Conservation (phyloP, 1,139 yeast genomes). For the Geotrichum restrictum region DNA sequence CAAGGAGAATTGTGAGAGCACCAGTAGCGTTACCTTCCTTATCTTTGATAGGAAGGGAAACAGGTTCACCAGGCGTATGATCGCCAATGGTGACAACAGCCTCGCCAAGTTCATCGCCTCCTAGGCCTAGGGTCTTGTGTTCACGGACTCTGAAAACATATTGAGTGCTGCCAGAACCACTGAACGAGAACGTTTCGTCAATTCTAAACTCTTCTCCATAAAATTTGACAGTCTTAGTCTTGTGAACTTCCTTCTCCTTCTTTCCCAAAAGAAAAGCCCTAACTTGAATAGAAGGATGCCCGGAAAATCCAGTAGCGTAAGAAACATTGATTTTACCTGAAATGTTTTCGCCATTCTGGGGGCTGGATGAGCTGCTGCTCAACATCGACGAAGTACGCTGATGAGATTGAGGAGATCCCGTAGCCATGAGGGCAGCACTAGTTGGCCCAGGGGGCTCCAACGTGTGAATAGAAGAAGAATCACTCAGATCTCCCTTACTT, state of each 20-base stretch:
- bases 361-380: conserved; percentile 24
- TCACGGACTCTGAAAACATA: conserved; percentile 60
- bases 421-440: neutral
- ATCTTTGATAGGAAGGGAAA: conserved; percentile 24
- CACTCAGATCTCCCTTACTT: neutral
- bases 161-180: conserved; percentile 53
- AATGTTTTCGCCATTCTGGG: conserved; percentile 16
- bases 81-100: conserved; percentile 38
- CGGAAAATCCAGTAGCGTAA: conserved; percentile 33
- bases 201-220: conserved; percentile 50
- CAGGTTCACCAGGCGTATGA: conserved; percentile 30
- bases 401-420: neutral
- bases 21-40: conserved; percentile 25
- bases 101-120: conserved; percentile 60
- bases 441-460: neutral
- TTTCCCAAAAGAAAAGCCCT: conserved; percentile 34
- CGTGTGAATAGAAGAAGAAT: neutral
- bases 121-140: conserved; percentile 65
- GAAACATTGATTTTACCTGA: conserved; percentile 33
- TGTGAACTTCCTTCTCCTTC: conserved; percentile 53
- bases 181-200: conserved; percentile 67
- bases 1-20: conserved; percentile 21
- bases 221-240: conserved; percentile 59
- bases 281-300: conserved; percentile 30
- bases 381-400: conserved; percentile 23